Evolutionary conservation across 495 filamentous ascomycete genomes (phyloP).

Genomic region (Articulospora tetracladia): DNA sequence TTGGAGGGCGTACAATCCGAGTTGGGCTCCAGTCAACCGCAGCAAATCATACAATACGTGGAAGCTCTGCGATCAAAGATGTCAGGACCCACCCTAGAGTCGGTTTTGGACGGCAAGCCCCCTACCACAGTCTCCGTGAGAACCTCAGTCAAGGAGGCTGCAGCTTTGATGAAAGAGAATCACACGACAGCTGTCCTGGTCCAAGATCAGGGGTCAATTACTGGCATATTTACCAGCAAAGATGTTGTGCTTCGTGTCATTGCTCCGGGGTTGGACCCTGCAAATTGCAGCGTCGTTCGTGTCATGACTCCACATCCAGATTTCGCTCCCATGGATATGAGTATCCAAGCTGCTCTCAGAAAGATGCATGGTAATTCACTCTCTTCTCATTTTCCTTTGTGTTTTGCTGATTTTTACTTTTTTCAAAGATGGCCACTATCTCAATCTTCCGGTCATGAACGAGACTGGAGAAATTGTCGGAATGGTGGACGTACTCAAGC

Average conservation of each 20-base stretch:
- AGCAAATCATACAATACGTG: constrained; percentile 98
- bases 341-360: constrained; percentile 91
- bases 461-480: constrained; percentile 94
- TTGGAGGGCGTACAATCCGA: constrained; percentile 99
- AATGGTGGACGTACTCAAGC: constrained; percentile 97
- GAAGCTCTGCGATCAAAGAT: constrained; percentile 93
- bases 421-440: constrained; percentile 86
- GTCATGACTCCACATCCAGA: constrained; percentile 99
- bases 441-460: constrained; percentile 98
- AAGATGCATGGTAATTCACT: constrained; percentile 90
- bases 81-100: constrained; percentile 96
- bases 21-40: constrained; percentile 90
- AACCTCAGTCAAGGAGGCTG: constrained; percentile 93
- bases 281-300: constrained; percentile 92
- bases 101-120: constrained; percentile 85
- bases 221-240: constrained; percentile 99
- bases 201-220: constrained; percentile 95
- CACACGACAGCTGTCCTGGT: constrained; percentile 96
- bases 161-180: constrained; percentile 93
- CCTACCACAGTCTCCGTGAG: constrained; percentile 93
- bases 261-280: constrained; percentile 90
- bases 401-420: neutral
- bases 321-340: constrained; percentile 98
- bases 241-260: constrained; percentile 98
- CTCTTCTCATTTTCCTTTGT: neutral